Percentiles rank a stretch among this genome's conserved stretches.
These are phyloP conservation scores for Atalantia buxifolia DNA, from an alignment of 345 rosid species.

Conservation along the genomic window DNA sequence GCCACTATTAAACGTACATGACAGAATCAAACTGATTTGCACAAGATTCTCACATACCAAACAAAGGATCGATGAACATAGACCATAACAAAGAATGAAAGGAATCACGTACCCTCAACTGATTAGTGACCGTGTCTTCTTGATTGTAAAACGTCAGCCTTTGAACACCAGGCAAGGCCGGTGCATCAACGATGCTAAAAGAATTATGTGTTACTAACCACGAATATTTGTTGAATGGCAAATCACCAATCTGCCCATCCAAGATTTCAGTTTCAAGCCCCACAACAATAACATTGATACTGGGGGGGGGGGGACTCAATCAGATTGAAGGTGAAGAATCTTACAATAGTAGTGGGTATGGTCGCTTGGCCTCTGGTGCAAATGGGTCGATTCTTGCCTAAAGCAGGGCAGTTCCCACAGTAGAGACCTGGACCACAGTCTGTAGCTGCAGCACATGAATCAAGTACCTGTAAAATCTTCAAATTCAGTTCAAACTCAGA, in stretches of 20 bases:
- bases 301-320: too few relatives aligned
- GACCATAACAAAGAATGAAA: not conserved
- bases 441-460: constrained; percentile 55
- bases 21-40: not conserved
- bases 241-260: constrained; percentile 54
- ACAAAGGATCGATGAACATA: not conserved
- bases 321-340: constrained; percentile 16
- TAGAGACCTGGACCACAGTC: constrained; percentile 78
- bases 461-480: constrained; percentile 51
- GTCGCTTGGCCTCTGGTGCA: constrained; percentile 90
- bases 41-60: constrained; percentile 7
- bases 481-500: constrained; percentile 25
- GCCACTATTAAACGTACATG: not conserved
- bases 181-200: constrained; percentile 86
- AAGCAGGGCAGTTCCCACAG: constrained; percentile 85
- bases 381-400: constrained; percentile 63
- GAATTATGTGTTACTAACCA: constrained; percentile 96
- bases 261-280: not conserved
- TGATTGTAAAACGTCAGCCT: constrained; percentile 90
- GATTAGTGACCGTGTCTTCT: constrained; percentile 88
- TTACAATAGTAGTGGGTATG: constrained; percentile 68
- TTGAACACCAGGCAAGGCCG: constrained; percentile 73
- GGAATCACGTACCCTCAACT: constrained; percentile 50
- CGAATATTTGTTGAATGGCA: constrained; percentile 91
- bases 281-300: not conserved